Base-by-base conservation (phyloP, 2,329 filamentous ascomycete genomes). In the Tolypocladium ovalisporum region DNA sequence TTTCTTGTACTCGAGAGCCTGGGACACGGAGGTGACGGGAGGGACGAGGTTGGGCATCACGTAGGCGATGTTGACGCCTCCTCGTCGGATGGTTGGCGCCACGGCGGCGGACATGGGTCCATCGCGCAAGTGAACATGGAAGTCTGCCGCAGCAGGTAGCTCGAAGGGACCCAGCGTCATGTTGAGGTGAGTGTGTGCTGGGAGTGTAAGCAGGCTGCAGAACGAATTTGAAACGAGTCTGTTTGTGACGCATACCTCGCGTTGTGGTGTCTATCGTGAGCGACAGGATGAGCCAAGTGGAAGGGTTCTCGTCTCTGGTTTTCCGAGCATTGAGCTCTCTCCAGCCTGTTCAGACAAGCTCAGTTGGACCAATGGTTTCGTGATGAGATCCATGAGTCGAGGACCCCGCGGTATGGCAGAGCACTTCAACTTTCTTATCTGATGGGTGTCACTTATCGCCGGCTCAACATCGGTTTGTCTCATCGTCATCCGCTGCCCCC, bases 51-150 rank as follows among this genome's bases (percentile, higher is more conserved):
- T 88, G 34, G 85, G 85, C 83, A 74, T 83, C 62, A 82, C 79
- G 68, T 77, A 79, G 57, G 77, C 84, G 15, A 83, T 84, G 66
- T 88, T 82, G 62, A 87, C 83, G 54, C 86, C 87, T 62, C 85
- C 85, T 59, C 77, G 70, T 55, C 79, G 77, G 60, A 81, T 70
- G 22, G 75, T 76, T 40, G 78, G 78, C 51, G 73, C 74, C 27
- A 81, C 79, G 37, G 78, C 65, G 59, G 83, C 75, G 79, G 86
- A 84, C 76, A 85, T 81, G 58, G 80, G 75, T 24, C 80, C 86
- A 69, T 89, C 83, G 35, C 87, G 82, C 63, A 90, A 75, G 70
- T 90, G 87, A 64, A 89, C 86, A 65, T 86, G 84, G 72, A 87
- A 83, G 70, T 88, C 85, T 55, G 85, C 85, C 60, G 83, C 76